These are phyloP conservation scores for Lathyrus sativus DNA, from an alignment of 306 rosid genomes.

Conservation along the genomic window DNA sequence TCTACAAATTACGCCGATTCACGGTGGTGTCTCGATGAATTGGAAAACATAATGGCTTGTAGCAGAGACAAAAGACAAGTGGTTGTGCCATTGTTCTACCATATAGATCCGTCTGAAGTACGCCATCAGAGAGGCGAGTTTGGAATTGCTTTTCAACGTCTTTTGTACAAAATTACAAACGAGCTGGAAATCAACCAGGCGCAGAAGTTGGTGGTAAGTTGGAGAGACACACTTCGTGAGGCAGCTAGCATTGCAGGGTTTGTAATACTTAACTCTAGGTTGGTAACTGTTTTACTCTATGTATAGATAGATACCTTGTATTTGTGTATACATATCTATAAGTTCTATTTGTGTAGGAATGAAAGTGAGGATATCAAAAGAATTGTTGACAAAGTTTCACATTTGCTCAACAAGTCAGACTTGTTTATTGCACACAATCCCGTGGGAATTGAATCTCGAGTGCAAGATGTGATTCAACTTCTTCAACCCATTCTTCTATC, in stretches of 20 bases:
- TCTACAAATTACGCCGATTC: too few relatives aligned
- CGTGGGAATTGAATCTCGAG: not conserved
- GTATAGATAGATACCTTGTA: too few relatives aligned
- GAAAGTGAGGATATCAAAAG: not conserved
- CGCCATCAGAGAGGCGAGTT: not conserved
- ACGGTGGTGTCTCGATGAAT: too few relatives aligned
- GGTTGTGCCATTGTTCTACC: too few relatives aligned
- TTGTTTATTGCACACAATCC: not conserved
- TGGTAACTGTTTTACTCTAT: too few relatives aligned
- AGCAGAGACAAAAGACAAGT: too few relatives aligned
- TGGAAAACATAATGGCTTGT: too few relatives aligned
- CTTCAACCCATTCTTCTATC: too few relatives aligned
- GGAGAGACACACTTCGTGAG: not conserved
- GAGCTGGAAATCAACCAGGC: too few relatives aligned
- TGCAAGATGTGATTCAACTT: not conserved
- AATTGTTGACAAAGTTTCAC: not conserved
- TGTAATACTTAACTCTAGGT: not conserved
- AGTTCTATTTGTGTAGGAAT: not conserved
- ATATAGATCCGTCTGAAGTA: too few relatives aligned
- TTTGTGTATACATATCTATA: too few relatives aligned
- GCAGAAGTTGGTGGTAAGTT: not conserved
- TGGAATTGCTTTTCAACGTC: not conserved
- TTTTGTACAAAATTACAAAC: too few relatives aligned
- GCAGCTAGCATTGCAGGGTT: conserved; percentile 5
- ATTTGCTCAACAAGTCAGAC: not conserved